Conservation (phyloP, 495 filamentous ascomycete species). For the Amorphotheca resinae region DNA sequence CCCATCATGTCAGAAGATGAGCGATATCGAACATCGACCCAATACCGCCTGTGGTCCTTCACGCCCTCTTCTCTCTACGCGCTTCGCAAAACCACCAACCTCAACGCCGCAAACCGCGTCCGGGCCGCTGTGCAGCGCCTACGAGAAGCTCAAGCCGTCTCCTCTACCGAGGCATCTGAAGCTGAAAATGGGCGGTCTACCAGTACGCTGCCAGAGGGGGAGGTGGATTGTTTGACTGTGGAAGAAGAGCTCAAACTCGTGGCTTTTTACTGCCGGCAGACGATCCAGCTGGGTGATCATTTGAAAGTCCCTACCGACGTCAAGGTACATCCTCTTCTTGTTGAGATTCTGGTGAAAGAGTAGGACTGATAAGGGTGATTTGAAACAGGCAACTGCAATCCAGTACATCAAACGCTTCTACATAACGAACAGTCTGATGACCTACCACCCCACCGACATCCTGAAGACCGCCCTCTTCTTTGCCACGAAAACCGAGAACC, state of each 20-base stretch:
- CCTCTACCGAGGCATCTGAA: constrained; percentile 25
- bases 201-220: constrained; percentile 25
- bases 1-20: constrained; percentile 65
- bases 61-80: constrained; percentile 55
- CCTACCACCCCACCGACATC: constrained; percentile 80
- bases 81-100: constrained; percentile 64
- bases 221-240: constrained; percentile 62
- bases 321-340: constrained; percentile 33
- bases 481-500: constrained; percentile 80
- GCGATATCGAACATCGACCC: constrained; percentile 80
- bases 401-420: constrained; percentile 93
- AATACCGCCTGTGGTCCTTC: constrained; percentile 91
- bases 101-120: constrained; percentile 57
- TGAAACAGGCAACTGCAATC: constrained; percentile 66
- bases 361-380: background rate
- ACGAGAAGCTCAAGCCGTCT: constrained; percentile 25
- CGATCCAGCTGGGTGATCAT: constrained; percentile 60
- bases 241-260: constrained; percentile 78
- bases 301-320: constrained; percentile 72
- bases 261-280: constrained; percentile 62
- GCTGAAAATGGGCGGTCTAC: constrained; percentile 12
- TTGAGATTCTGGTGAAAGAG: background rate
- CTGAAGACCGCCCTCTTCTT: constrained; percentile 81
- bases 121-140: constrained; percentile 43
- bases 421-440: constrained; percentile 86